These are phyloP conservation scores for Claviceps fusiformis DNA, from an alignment of 2,329 filamentous ascomycete genomes.

Conservation along the genomic window DNA sequence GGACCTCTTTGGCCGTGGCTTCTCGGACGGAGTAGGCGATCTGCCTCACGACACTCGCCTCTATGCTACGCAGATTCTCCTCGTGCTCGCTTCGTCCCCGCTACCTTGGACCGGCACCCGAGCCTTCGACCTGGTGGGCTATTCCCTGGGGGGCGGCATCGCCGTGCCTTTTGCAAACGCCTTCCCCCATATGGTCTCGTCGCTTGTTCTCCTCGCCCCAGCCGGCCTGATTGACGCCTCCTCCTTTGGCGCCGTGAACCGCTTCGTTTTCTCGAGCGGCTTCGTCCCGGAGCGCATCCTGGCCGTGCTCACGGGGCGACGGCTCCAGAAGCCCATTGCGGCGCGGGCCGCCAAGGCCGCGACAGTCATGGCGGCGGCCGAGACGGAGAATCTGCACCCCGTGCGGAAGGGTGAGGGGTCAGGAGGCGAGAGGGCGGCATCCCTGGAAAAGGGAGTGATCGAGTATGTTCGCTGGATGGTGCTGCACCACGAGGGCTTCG, in stretches of 20 bases:
- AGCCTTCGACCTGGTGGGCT: slow-evolving; percentile 58
- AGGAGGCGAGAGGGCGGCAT: slow-evolving; percentile 11
- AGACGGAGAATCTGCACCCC: slow-evolving; percentile 23
- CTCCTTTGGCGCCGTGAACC: slow-evolving; percentile 35
- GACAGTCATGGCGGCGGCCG: slow-evolving; percentile 19
- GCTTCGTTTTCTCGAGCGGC: slow-evolving; percentile 40
- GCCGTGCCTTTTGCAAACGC: slow-evolving; percentile 59
- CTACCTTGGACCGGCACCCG: slow-evolving; percentile 49
- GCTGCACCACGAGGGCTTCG: slow-evolving; percentile 40
- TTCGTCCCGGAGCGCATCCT: slow-evolving; percentile 39
- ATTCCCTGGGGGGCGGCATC: slow-evolving; percentile 72
- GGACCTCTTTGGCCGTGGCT: slow-evolving; percentile 59
- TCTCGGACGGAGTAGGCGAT: slow-evolving; percentile 49
- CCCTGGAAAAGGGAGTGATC: slow-evolving; percentile 34
- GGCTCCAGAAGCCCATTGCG: slow-evolving; percentile 38
- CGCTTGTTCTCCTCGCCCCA: slow-evolving; percentile 65
- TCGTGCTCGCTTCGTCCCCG: slow-evolving; percentile 55
- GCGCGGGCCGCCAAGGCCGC: slow-evolving; percentile 15
- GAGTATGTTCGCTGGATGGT: slow-evolving; percentile 46
- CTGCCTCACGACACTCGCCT: slow-evolving; percentile 61
- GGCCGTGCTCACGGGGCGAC: slow-evolving; percentile 30
- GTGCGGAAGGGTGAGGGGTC: neutral
- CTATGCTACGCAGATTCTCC: slow-evolving; percentile 58
- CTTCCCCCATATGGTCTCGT: slow-evolving; percentile 56
- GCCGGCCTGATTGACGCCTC: slow-evolving; percentile 54